Percentiles rank a stretch among this genome's conserved stretches.
These are phyloP conservation scores for Sanghuangporus sanghuang DNA, from an alignment of 1,284 basidiomycete genomes.

Conservation along the genomic window DNA sequence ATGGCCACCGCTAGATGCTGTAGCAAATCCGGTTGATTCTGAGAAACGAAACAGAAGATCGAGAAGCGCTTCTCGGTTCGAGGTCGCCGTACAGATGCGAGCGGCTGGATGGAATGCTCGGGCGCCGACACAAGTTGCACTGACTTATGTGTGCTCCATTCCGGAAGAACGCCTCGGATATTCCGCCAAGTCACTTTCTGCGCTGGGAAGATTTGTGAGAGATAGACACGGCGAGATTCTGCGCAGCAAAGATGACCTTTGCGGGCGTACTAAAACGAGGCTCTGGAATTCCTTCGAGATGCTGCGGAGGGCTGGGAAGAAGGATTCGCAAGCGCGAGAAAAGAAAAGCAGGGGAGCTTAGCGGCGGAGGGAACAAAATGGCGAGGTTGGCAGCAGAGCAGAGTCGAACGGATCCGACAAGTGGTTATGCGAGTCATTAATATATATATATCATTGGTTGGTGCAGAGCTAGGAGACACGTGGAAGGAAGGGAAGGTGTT, in stretches of 20 bases:
- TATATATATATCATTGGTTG: background rate
- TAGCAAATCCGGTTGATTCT: too few relatives aligned
- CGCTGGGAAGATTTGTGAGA: background rate
- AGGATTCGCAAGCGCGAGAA: background rate
- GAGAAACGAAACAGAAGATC: too few relatives aligned
- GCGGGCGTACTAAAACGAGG: background rate
- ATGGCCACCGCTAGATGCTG: too few relatives aligned
- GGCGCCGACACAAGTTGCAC: background rate
- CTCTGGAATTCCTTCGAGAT: background rate
- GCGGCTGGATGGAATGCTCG: background rate
- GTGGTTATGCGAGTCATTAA: background rate
- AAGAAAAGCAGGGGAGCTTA: background rate
- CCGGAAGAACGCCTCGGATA: background rate
- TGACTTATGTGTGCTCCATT: background rate
- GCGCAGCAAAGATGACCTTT: background rate
- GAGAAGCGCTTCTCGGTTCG: too few relatives aligned
- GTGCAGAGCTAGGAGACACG: background rate
- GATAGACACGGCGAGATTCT: background rate
- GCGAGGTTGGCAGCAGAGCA: background rate
- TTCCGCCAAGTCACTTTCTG: background rate
- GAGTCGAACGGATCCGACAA: conserved; percentile 5
- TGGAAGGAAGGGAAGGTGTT: background rate
- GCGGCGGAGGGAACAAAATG: background rate
- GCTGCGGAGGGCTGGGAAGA: background rate
- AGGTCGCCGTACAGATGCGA: too few relatives aligned